phyloP scores from a whole-genome alignment of 192 early-diverging fungal genomes.

The Coemansia sp. region DNA sequence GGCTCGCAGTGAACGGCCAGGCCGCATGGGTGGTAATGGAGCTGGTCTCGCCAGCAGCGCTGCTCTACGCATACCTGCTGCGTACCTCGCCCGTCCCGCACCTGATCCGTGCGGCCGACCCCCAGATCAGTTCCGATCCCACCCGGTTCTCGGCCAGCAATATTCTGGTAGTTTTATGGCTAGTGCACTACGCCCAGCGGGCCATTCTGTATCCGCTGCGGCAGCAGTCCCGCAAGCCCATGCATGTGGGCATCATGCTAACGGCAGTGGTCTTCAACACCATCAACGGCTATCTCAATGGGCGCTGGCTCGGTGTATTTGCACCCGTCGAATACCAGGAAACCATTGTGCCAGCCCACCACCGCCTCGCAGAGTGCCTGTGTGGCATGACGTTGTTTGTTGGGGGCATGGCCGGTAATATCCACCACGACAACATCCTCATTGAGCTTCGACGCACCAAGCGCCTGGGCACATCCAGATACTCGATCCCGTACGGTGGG shows the following conservation, averaged over 20 bases:
- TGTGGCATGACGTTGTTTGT: constrained; percentile 6
- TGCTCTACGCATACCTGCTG: constrained; percentile 8
- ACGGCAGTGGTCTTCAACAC: constrained; percentile 32
- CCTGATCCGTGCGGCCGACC: neutral
- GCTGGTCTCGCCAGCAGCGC: constrained; percentile 24
- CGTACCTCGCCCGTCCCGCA: neutral
- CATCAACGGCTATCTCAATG: constrained; percentile 46
- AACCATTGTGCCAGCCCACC: no score
- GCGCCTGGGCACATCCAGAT: neutral
- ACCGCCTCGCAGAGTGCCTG: neutral
- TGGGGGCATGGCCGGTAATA: constrained; percentile 24
- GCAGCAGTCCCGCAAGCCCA: constrained; percentile 32
- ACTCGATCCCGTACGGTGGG: constrained; percentile 30
- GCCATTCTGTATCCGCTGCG: constrained; percentile 39
- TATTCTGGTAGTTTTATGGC: constrained; percentile 10
- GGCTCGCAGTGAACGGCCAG: constrained; percentile 17
- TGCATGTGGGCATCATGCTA: constrained; percentile 38
- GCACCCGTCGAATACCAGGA: neutral
- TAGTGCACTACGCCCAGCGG: constrained; percentile 37
- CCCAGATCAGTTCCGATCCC: no score
- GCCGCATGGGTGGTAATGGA: constrained; percentile 40
- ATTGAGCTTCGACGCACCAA: constrained; percentile 10
- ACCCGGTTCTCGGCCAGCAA: neutral
- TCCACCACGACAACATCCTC: constrained; percentile 40
- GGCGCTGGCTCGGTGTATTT: constrained; percentile 26